Percentiles rank a stretch among this genome's conserved stretches.
phyloP scores from a whole-genome alignment of 2,329 filamentous ascomycete species.

The Neofusicoccum cordaticola region DNA sequence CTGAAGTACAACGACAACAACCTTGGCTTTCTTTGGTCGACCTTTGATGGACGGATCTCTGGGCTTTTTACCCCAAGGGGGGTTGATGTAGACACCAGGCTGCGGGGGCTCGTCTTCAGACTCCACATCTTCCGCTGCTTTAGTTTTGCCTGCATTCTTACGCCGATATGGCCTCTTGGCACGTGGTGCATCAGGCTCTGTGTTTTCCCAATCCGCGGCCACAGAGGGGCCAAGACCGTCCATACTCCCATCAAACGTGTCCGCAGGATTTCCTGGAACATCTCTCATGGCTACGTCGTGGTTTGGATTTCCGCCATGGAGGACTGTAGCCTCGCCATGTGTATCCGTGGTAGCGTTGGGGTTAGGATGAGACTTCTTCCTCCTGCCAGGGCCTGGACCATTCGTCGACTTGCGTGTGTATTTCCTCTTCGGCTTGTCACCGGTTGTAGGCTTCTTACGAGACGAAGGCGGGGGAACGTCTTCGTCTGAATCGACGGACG shows the following conservation, averaged over 20 bases:
- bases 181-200: neutral
- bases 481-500: constrained; percentile 3
- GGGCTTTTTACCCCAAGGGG: constrained; percentile 38
- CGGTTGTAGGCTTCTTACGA: neutral
- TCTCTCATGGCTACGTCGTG: neutral
- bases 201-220: neutral
- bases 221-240: neutral
- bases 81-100: constrained; percentile 45
- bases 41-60: constrained; percentile 30
- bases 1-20: constrained; percentile 42
- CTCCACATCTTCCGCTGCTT: neutral
- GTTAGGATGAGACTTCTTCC: neutral
- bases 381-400: neutral
- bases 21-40: constrained; percentile 41
- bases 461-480: neutral
- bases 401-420: neutral
- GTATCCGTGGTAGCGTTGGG: neutral
- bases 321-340: neutral
- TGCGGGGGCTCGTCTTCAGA: constrained; percentile 8
- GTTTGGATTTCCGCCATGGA: neutral
- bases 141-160: neutral
- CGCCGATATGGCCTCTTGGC: neutral
- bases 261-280: neutral
- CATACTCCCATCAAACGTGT: neutral
- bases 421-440: constrained; percentile 1